phyloP scores from a whole-genome alignment of 345 rosid genomes.

The Mangifera indica region DNA sequence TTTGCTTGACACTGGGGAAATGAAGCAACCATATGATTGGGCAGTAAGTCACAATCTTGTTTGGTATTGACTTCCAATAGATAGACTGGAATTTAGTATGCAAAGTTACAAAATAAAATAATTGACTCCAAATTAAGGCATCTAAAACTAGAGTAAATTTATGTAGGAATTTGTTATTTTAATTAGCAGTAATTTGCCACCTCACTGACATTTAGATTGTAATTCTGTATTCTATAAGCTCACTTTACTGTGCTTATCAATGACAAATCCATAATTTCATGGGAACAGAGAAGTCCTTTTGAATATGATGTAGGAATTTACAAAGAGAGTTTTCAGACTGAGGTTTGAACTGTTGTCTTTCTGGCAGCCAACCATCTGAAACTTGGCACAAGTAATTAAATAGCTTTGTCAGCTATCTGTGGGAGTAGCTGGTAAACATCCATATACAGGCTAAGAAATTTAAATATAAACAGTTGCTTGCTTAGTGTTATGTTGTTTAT shows the following conservation, averaged over 20 bases:
- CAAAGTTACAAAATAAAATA: background rate
- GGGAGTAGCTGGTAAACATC: background rate
- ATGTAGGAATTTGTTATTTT: background rate
- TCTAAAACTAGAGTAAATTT: background rate
- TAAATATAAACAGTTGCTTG: background rate
- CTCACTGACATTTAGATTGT: background rate
- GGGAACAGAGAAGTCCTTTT: background rate
- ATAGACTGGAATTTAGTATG: background rate
- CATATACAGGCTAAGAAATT: background rate
- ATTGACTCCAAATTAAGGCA: background rate
- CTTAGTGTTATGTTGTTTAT: background rate
- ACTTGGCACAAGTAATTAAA: background rate
- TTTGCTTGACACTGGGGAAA: slow-evolving; percentile 96
- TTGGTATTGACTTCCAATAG: slow-evolving; percentile 4
- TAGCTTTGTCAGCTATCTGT: background rate
- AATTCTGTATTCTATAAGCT: background rate
- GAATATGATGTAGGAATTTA: background rate
- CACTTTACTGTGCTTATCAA: background rate
- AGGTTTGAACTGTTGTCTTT: background rate
- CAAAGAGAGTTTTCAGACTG: background rate
- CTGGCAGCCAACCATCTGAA: background rate
- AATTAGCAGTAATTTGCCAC: background rate
- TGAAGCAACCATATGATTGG: slow-evolving; percentile 95
- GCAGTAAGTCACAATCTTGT: slow-evolving; percentile 55
- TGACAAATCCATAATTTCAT: background rate